Base-by-base conservation (phyloP, 768 basidiomycete genomes). In the Boletus rubroflammeus region DNA sequence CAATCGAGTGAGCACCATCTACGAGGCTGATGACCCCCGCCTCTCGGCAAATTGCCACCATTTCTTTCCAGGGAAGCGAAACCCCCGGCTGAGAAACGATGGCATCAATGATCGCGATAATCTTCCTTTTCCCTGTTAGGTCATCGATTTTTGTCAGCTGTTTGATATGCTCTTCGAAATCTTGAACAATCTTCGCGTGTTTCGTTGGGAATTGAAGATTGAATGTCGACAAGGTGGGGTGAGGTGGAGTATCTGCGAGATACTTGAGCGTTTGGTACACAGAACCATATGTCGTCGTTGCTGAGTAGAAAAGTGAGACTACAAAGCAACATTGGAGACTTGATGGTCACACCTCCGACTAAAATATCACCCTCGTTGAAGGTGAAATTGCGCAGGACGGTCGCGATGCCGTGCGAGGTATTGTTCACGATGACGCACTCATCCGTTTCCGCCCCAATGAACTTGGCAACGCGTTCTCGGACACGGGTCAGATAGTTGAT, bases 1-100 rank as follows among this genome's bases (percentile, higher is more conserved):
- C 90, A 38, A 93, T 79, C 4, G 82, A 80, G 62, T 93, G 90
- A 6, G 90, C 90, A 2, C 80, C 92, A 61, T 94, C 92, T 14
- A 94, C 69, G n/a, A 93, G 59, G 31, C 79, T 85, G 68, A 80
- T 79, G 0, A 85, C 77, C 0, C 81, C 81, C 36, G 84, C 81
- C 56, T 84, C 77, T 49, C 76, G 74, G 64, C 85, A 86, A n/a
- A 89, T 71, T 3, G 75, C 66, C 1, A 86, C 82, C 67, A 91
- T 76, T 54, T 81, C 79, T 65, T 83, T 74, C 90, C 88, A 92
- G 1, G 90, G 90, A 53, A 88, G 69, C 3, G 72, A 64, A 6
- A 79, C 74, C 0, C 84, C 88, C 1, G 90, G 90, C 34, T 72
- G 75, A 9, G 86, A 80, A 4, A 74, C 68, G 44, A 93, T 85